phyloP scores from a whole-genome alignment of 331 rosid species.

The Acacia pycnantha region DNA sequence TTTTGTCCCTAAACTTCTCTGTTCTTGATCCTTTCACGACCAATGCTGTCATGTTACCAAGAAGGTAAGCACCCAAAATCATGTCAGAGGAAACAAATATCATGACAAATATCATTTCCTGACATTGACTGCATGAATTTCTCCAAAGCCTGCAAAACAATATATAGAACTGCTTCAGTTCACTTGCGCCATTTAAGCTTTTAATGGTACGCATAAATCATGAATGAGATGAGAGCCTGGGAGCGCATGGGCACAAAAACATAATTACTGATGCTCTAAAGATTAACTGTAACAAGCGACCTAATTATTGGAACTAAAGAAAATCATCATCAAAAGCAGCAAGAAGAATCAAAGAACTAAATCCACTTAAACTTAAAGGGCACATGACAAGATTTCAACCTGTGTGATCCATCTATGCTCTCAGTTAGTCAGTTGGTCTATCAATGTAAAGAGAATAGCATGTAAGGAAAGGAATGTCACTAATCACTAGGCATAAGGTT shows the following conservation, averaged over 20 bases:
- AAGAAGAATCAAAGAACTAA: not conserved
- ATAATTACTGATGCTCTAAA: not conserved
- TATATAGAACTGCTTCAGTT: not conserved
- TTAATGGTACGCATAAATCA: not conserved
- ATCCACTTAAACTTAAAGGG: not conserved
- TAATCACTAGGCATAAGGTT: too few species aligned
- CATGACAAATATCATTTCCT: conserved; percentile 81
- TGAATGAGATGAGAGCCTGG: not conserved
- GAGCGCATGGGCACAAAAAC: not conserved
- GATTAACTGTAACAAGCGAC: not conserved
- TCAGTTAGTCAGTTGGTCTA: not conserved
- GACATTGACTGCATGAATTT: conserved; percentile 61
- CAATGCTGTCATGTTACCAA: conserved; percentile 68
- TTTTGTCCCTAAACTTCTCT: conserved; percentile 63
- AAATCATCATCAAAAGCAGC: not conserved
- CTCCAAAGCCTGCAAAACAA: conserved; percentile 60
- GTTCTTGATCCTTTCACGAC: conserved; percentile 69
- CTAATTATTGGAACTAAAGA: not conserved
- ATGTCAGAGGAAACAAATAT: conserved; percentile 65
- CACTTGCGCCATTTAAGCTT: not conserved
- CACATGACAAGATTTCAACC: not conserved
- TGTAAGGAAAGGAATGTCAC: not conserved
- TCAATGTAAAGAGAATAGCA: not conserved
- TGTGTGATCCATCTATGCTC: not conserved
- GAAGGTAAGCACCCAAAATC: conserved; percentile 66